Conservation (phyloP, 2,329 filamentous ascomycete species). For the Hymenoscyphus repandus region DNA sequence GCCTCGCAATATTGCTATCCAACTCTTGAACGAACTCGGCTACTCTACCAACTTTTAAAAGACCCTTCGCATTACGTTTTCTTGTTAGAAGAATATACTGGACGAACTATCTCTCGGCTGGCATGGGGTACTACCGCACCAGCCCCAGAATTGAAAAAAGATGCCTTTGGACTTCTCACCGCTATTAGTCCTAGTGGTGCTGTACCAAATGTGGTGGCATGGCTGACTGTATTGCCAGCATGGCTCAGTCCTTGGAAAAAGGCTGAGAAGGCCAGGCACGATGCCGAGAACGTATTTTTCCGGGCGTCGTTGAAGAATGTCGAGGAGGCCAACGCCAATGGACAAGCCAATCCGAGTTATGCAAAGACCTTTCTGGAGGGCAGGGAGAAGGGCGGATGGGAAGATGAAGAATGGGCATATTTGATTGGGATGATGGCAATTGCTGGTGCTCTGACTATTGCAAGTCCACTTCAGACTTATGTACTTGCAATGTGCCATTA, state of each 20-base stretch:
- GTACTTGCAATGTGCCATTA: slow-evolving; percentile 34
- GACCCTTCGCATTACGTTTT: slow-evolving; percentile 40
- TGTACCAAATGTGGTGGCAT: slow-evolving; percentile 42
- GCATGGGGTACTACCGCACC: slow-evolving; percentile 41
- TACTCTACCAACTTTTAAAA: slow-evolving; percentile 38
- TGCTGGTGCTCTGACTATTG: slow-evolving; percentile 37
- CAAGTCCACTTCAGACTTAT: slow-evolving; percentile 34
- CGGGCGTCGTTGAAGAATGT: slow-evolving; percentile 35
- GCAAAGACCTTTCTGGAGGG: slow-evolving; percentile 38
- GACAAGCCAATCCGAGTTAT: slow-evolving; percentile 37
- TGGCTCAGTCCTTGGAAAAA: slow-evolving; percentile 41
- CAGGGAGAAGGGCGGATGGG: slow-evolving; percentile 32
- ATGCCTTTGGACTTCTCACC: slow-evolving; percentile 41
- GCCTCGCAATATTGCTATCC: slow-evolving; percentile 39
- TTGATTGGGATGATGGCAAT: slow-evolving; percentile 45
- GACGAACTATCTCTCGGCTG: slow-evolving; percentile 40
- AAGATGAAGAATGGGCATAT: slow-evolving; percentile 37
- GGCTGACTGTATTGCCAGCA: slow-evolving; percentile 37
- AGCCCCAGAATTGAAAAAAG: slow-evolving; percentile 37
- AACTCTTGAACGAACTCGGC: slow-evolving; percentile 32
- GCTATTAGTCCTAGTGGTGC: slow-evolving; percentile 42
- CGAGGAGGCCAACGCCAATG: slow-evolving; percentile 30
- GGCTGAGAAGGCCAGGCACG: slow-evolving; percentile 38
- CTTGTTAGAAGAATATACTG: slow-evolving; percentile 43
- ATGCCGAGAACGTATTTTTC: slow-evolving; percentile 36